Evolutionary conservation across 2,329 filamentous ascomycete species (phyloP), one percentile per base, ranked within the genome.

Genomic region (Metarhizium guizhouense): DNA sequence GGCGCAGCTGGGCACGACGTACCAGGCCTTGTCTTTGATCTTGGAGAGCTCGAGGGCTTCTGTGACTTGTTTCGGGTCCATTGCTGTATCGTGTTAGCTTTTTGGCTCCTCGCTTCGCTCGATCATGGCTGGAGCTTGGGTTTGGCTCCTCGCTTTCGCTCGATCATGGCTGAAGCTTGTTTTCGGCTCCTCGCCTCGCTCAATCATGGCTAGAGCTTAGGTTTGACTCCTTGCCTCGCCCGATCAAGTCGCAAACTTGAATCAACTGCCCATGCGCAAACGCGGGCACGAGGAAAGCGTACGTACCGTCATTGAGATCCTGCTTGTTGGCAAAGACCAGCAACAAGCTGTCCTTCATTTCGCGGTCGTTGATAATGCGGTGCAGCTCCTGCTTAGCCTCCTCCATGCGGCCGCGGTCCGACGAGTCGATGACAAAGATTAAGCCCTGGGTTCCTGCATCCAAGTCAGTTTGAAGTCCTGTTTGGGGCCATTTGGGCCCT

Each of bases 321-420:
- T 97, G 94, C 83, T 99, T 99, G 80, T 99, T 99, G 68, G 94
- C 94, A 72, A 99, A 97, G 47, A 99, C 93, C 58, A 97, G 77
- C 64, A 99, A 78, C 65, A 97, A 79, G 59, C 91, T 92, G 69
- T 97, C 93, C 76, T 94, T 92, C 85, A 97, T 93, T 80, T 99
- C 94, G 61, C 93, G 86, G 72, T 97, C 94, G 74, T 95, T 94
- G 76, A 97, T 90, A 75, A 97, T 97, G 69, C 93, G 88, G 77
- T 96, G 91, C 62, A 99, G 80, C 74, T 99, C 94, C 71, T 90
- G 88, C 65, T 87, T 84, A 56, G 94, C 94, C 76, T 97, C 94
- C 56, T 94, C 90, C 73, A 99, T 90, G 70, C 94, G 88, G 64
- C 84, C 85, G 62, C 86, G 88, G 74, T 97, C 94, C 67, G 90